Percentiles rank a stretch among this genome's conserved stretches.
phyloP scores from a whole-genome alignment of 225 moss, liverwort and hornwort species.

The Asterella californica region DNA sequence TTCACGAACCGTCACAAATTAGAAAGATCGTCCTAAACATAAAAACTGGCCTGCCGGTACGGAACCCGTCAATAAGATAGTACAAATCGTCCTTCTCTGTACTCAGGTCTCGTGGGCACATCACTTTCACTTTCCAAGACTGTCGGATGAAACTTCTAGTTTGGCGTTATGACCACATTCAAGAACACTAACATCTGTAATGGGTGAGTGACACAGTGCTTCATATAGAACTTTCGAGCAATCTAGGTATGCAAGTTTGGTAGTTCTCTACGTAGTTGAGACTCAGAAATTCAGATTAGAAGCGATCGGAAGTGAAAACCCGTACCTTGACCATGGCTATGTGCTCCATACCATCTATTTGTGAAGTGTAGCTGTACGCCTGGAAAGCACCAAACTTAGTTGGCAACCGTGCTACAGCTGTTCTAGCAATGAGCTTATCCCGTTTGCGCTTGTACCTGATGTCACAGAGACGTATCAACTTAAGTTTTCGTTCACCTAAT shows the following conservation, averaged over 20 bases:
- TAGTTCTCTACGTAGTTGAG: no score
- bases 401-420: slow-evolving; percentile 78
- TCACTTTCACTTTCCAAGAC: no score
- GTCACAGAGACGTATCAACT: not conserved
- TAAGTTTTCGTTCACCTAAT: not conserved
- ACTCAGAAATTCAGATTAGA: not conserved
- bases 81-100: not conserved
- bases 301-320: not conserved
- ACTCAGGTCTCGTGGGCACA: no score
- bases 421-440: slow-evolving; percentile 55
- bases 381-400: slow-evolving; percentile 79
- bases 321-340: slow-evolving; percentile 84
- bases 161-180: no score
- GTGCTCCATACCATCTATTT: slow-evolving; percentile 88
- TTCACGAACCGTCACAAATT: not conserved
- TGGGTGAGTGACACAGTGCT: no score
- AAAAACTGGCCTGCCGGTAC: not conserved
- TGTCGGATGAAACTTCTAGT: no score
- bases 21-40: not conserved
- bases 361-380: slow-evolving; percentile 67
- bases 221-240: no score
- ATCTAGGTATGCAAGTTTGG: no score
- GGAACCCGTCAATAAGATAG: not conserved
- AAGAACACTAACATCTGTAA: no score
- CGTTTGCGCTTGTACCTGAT: slow-evolving; percentile 42